Conservation (phyloP, 2,329 filamentous ascomycete genomes). For the Arthrocladium fulminans region DNA sequence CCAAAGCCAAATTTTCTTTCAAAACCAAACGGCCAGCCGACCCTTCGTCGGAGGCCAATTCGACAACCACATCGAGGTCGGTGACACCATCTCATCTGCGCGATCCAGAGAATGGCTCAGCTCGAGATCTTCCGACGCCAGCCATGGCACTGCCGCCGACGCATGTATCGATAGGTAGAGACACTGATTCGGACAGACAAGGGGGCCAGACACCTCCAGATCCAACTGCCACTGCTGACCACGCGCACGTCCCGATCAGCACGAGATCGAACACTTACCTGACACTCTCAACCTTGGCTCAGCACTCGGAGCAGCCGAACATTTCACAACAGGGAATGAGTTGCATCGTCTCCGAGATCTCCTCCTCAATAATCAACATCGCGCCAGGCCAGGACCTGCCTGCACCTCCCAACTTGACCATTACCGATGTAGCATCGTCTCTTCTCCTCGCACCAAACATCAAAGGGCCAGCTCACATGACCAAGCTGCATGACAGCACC, state of each 20-base stretch:
- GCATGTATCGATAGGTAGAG: background rate
- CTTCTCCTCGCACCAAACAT: slow-evolving; percentile 73
- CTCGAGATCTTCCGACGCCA: background rate
- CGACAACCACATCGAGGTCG: slow-evolving; percentile 5
- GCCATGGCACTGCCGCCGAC: background rate
- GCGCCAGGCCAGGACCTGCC: slow-evolving; percentile 63
- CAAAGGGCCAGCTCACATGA: slow-evolving; percentile 73
- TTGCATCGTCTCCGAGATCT: slow-evolving; percentile 31
- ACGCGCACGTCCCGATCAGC: background rate
- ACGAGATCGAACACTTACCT: background rate
- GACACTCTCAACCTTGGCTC: slow-evolving; percentile 19
- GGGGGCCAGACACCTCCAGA: background rate
- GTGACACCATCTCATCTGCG: slow-evolving; percentile 14
- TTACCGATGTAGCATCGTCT: slow-evolving; percentile 61
- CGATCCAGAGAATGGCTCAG: slow-evolving; percentile 4
- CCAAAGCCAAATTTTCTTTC: slow-evolving; percentile 77
- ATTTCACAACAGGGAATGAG: slow-evolving; percentile 35
- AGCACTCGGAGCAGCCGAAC: slow-evolving; percentile 49
- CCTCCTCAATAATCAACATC: slow-evolving; percentile 56
- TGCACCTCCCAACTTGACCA: slow-evolving; percentile 58
- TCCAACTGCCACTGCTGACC: background rate
- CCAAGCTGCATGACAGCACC: slow-evolving; percentile 61
- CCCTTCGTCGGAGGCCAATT: slow-evolving; percentile 27
- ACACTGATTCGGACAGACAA: background rate
- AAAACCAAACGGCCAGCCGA: slow-evolving; percentile 49